Evolutionary conservation across 2,329 filamentous ascomycete genomes (phyloP), one percentile per base, ranked within the genome.

Genomic region (Coniochaeta sp.): DNA sequence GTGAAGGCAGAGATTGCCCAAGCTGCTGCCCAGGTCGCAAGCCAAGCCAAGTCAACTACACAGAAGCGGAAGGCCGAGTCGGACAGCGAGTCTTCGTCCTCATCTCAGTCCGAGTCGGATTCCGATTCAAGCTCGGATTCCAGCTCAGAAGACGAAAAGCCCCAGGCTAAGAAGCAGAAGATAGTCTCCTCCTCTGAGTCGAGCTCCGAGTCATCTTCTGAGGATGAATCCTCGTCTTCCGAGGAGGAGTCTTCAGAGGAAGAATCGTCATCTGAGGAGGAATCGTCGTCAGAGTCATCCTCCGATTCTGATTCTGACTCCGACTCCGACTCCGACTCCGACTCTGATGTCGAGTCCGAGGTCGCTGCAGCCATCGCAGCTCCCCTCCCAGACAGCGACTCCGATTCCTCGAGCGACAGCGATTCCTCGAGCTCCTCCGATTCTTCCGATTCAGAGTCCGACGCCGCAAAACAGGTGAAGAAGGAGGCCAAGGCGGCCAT

Each of bases 61-160:
- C 62, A 78, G 53, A 85, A 86, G 62, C 74, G 80, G 32, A 79
- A 82, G 70, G 79, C 79, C 7, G 56, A 61, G 22, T 65, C 69
- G 5, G 63, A 66, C 40, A 69, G 64, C 60, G 65, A 67, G 56
- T 73, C 67, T 53, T 63, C n/a, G n/a, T n/a, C 61, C 50, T 63
- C 63, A 28, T 62, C 61, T 3, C 58, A 57, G 5, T 65, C 63
- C 16, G 49, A 52, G 27, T 63, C 63, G 30, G 63, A 63, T 47
- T 67, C 64, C 27, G 35, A 60, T 59, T 58, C 56, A 33, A 57
- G 56, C 50, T 54, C 61, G 40, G 70, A 69, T 47, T 76, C 75
- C 16, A 70, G 68, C 56, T 74, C 71, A 8, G 73, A 76, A 33
- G 71, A 71, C 35, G 71, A 76, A 52, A 67, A 67, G 12, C 77